A percentile compares a stretch with the other conserved stretches of the same genome.
phyloP scores from a whole-genome alignment of 768 basidiomycete genomes.

The Amanita jacksonii region DNA sequence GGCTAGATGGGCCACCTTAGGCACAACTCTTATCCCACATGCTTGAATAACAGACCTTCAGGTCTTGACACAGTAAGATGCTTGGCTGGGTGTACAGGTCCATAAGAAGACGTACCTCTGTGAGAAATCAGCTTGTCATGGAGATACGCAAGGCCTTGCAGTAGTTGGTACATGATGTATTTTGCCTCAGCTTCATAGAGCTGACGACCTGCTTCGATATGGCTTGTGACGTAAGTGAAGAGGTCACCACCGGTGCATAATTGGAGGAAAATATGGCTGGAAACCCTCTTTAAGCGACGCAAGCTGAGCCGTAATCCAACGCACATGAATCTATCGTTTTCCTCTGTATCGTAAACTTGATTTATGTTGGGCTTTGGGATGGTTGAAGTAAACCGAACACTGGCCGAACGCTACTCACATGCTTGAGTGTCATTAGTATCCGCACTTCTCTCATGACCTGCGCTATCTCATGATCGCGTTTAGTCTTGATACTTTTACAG shows the following conservation, averaged over 20 bases:
- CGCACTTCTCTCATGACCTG: constrained; percentile 73
- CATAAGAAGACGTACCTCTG: constrained; percentile 41
- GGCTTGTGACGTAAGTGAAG: constrained; percentile 74
- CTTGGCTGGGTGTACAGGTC: not conserved
- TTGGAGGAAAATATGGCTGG: constrained; percentile 75
- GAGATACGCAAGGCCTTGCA: constrained; percentile 62
- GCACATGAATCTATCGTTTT: constrained; percentile 53
- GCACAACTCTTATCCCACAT: not conserved
- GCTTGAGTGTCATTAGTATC: constrained; percentile 60
- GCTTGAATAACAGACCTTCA: constrained; percentile 38
- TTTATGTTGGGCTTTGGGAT: constrained; percentile 68
- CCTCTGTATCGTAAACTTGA: constrained; percentile 61
- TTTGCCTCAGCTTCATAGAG: constrained; percentile 77
- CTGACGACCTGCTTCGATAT: constrained; percentile 35
- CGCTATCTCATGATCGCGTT: constrained; percentile 45
- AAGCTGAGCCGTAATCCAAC: not conserved
- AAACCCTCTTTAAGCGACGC: constrained; percentile 3
- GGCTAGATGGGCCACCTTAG: constrained; percentile 35
- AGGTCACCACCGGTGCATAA: constrained; percentile 81
- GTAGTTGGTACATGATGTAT: constrained; percentile 73
- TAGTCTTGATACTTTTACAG: constrained; percentile 70
- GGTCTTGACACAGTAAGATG: constrained; percentile 29
- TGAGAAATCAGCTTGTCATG: constrained; percentile 70
- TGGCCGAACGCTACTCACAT: constrained; percentile 34
- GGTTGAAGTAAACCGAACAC: not conserved